Evolutionary conservation across 345 rosid genomes (phyloP), one percentile per base, ranked within the genome.

Genomic region (Camelina hispida): DNA sequence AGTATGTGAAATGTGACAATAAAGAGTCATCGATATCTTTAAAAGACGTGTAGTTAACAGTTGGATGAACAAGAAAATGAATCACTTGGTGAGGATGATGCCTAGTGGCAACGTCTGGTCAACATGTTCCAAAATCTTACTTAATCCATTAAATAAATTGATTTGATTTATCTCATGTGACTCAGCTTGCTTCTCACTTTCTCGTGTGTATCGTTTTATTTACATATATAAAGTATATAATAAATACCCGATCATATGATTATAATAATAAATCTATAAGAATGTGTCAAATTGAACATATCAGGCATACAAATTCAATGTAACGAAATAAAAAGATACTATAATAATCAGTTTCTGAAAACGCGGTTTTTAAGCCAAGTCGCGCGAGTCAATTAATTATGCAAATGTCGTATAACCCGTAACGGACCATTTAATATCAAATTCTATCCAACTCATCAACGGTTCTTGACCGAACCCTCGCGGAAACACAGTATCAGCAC

Each of bases 391-490:
- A 43, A 47, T 16, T 23, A 67, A 25, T 9, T 16, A 16, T n/a
- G 3, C 2, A 18, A 50, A 68, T 28, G 30, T 28, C 30, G 30
- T 28, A 28, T 28, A 28, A 28, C 30, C 30, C 30, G 30, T 28
- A 28, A 28, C 30, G 30, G 30, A 28, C 30, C 30, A 28, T 28
- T 28, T 28, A 28, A 4, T 3, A 4, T 3, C 4, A 4, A 4
- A 0, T 34, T n/a, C 16, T 35, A 4, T 70, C 66, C 4, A 72
- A 72, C 57, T 52, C 69, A 72, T 60, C 81, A 78, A 78, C 78
- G 59, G 81, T 66, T 22, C 17, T 35, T 35, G 37, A 78, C 69
- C 81, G 17, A 78, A 53, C 37, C 46, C 73, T 17, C 52, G n/a
- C 57, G 34, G 51, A 56, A 14, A 0, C 60, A 57, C 9, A 14